phyloP scores from a whole-genome alignment of 331 rosid species.

The Acacia concinna region DNA sequence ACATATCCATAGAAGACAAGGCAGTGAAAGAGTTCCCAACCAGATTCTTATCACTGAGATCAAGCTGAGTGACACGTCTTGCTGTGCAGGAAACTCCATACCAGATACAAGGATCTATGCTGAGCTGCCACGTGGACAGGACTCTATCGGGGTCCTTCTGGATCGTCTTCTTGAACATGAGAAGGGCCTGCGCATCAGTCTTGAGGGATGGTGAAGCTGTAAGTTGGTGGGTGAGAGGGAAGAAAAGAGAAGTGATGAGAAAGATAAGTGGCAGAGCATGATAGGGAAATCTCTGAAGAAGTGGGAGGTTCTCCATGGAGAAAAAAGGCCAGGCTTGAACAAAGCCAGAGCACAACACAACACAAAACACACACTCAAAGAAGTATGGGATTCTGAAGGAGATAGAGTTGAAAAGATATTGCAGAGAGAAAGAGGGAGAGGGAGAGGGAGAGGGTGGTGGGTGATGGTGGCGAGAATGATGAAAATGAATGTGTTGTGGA shows the following conservation, averaged over 20 bases:
- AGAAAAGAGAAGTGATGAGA: conserved; percentile 22
- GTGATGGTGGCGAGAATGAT: conserved; percentile 62
- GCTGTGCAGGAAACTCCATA: conserved; percentile 73
- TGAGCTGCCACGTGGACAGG: conserved; percentile 65
- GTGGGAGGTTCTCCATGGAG: conserved; percentile 70
- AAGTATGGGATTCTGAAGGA: conserved; percentile 6
- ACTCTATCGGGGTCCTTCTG: conserved; percentile 67
- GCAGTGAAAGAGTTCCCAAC: conserved; percentile 60
- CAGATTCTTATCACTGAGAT: conserved; percentile 55
- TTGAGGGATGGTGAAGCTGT: conserved; percentile 56
- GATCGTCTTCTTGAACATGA: conserved; percentile 68
- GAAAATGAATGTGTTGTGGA: conserved; percentile 55
- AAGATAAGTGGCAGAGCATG: conserved; percentile 50
- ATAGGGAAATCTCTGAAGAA: conserved; percentile 55
- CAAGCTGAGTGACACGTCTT: conserved; percentile 67
- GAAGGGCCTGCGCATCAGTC: conserved; percentile 74
- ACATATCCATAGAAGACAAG: conserved; percentile 66
- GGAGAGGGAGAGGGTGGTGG: conserved; percentile 15
- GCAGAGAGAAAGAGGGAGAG: conserved; percentile 25
- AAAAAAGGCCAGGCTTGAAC: conserved; percentile 30
- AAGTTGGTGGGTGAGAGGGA: conserved; percentile 47
- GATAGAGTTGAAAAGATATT: conserved; percentile 33
- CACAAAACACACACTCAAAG: conserved; percentile 21
- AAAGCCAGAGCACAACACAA: conserved; percentile 30
- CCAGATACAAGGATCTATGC: conserved; percentile 73